A percentile compares a stretch with the other conserved stretches of the same genome.
phyloP scores from a whole-genome alignment of 768 basidiomycete genomes.

The Tulasnella sp. region DNA sequence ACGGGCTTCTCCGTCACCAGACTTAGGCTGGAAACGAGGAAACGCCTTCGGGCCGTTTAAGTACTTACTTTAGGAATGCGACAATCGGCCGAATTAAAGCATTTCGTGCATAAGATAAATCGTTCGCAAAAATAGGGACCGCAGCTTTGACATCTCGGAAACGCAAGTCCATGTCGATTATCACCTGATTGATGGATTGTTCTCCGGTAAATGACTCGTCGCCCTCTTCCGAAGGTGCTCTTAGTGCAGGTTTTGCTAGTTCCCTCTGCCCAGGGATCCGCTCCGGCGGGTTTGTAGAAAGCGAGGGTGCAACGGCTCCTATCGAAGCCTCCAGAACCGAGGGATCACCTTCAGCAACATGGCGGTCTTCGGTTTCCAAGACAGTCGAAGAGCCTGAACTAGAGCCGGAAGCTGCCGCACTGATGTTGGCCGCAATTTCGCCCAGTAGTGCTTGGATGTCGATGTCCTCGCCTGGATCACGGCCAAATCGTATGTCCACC shows the following conservation, averaged over 20 bases:
- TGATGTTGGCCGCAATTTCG: conserved; percentile 84
- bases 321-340: conserved; percentile 24
- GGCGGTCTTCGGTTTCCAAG: not conserved
- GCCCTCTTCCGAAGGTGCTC: conserved; percentile 45
- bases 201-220: conserved; percentile 20
- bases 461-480: conserved; percentile 54
- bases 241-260: conserved; percentile 75
- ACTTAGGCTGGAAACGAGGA: not conserved
- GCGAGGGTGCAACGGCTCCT: conserved; percentile 31
- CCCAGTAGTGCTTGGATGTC: conserved; percentile 72
- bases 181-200: conserved; percentile 24
- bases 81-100: conserved; percentile 93
- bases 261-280: conserved; percentile 79
- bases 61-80: conserved; percentile 88
- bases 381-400: conserved; percentile 6
- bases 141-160: conserved; percentile 93
- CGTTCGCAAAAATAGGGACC: conserved; percentile 81
- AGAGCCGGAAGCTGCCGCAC: conserved; percentile 24
- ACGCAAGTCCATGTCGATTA: conserved; percentile 82
- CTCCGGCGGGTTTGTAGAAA: conserved; percentile 36
- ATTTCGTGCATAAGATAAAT: conserved; percentile 84
- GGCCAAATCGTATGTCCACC: conserved; percentile 94
- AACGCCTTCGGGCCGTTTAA: not conserved
- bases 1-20: not conserved
- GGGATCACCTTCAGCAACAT: not conserved